A percentile compares a stretch with the other conserved stretches of the same genome.
phyloP scores from a whole-genome alignment of 2,329 filamentous ascomycete genomes.

The Claviceps quebecensis region DNA sequence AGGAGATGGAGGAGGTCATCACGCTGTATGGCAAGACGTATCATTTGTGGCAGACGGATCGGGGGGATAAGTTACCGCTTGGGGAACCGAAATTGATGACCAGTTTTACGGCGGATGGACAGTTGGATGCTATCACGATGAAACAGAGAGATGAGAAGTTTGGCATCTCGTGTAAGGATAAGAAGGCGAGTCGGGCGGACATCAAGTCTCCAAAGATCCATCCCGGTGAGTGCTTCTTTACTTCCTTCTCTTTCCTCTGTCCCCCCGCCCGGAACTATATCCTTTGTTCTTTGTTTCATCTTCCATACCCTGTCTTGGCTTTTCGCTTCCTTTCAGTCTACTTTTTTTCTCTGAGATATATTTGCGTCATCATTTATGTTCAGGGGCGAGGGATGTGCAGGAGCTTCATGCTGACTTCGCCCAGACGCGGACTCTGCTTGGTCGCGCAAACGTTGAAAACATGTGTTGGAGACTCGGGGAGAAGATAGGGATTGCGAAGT shows the following conservation, averaged over 20 bases:
- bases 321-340: too few relatives aligned
- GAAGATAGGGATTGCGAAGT: background rate
- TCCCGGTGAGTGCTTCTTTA: slow-evolving; percentile 16
- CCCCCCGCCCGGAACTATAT: background rate
- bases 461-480: too few relatives aligned
- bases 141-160: slow-evolving; percentile 32
- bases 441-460: background rate
- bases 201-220: slow-evolving; percentile 30
- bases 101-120: slow-evolving; percentile 34
- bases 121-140: slow-evolving; percentile 34
- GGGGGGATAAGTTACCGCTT: slow-evolving; percentile 44
- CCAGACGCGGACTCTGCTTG: background rate
- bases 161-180: slow-evolving; percentile 29
- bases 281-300: background rate
- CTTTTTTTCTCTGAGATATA: too few relatives aligned
- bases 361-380: too few relatives aligned
- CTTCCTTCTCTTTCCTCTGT: background rate
- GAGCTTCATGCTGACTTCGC: background rate
- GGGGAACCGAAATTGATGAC: slow-evolving; percentile 41
- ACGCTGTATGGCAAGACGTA: slow-evolving; percentile 71
- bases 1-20: slow-evolving; percentile 66
- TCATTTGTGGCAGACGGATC: slow-evolving; percentile 76
- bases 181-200: slow-evolving; percentile 28
- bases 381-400: too few relatives aligned
- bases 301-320: too few relatives aligned